A percentile compares a stretch with the other conserved stretches of the same genome.
phyloP scores from a whole-genome alignment of 805 yeast genomes.

The Metschnikowia santaceciliae region DNA sequence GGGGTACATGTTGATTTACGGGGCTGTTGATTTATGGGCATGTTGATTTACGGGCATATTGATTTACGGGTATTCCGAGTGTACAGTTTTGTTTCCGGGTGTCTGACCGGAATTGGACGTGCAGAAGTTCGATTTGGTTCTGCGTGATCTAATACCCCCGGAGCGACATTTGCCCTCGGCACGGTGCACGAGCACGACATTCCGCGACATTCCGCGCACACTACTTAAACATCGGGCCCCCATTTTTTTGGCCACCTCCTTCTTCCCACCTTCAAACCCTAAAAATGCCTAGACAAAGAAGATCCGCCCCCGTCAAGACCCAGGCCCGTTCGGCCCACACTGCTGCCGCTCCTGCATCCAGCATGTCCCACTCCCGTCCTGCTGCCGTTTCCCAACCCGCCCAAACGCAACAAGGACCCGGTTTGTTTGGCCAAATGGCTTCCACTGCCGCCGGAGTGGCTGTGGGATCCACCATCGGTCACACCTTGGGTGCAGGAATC shows the following conservation, averaged over 20 bases:
- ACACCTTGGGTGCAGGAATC: conserved; percentile 92
- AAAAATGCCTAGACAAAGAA: conserved; percentile 50
- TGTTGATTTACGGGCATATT: too few relatives aligned
- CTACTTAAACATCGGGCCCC: conserved; percentile 1
- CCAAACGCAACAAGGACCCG: conserved; percentile 56
- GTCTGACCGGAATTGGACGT: too few relatives aligned
- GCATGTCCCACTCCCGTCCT: conserved; percentile 24
- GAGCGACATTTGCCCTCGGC: conserved; percentile 1
- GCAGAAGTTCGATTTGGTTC: not conserved
- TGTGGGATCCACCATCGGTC: conserved; percentile 96
- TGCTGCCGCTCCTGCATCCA: conserved; percentile 53
- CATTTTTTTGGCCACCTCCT: conserved; percentile 1
- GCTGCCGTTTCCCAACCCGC: conserved; percentile 41
- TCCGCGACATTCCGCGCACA: conserved; percentile 4
- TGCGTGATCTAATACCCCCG: not conserved
- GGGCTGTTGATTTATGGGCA: too few relatives aligned
- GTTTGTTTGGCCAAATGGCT: conserved; percentile 95
- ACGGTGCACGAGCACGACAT: not conserved
- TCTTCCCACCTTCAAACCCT: not conserved
- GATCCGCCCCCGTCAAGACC: conserved; percentile 45
- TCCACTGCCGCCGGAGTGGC: conserved; percentile 99
- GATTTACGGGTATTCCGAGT: too few relatives aligned
- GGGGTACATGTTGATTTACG: too few relatives aligned
- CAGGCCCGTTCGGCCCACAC: conserved; percentile 74
- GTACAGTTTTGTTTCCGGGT: too few relatives aligned